These are phyloP conservation scores for Austropuccinia psidii DNA, from an alignment of 1,284 basidiomycete species.

Conservation along the genomic window DNA sequence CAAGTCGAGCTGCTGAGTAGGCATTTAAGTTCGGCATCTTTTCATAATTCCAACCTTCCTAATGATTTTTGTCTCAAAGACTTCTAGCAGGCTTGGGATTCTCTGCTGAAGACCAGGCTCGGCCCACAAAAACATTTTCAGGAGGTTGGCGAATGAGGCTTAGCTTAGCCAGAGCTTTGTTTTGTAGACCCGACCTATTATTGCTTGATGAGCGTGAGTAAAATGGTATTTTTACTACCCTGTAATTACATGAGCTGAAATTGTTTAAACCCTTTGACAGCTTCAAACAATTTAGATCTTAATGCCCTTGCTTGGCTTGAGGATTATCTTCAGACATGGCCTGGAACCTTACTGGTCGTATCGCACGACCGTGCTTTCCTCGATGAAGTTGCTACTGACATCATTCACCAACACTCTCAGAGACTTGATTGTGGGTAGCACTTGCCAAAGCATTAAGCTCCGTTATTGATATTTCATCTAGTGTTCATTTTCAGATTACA, in stretches of 20 bases:
- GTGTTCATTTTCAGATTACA: slow-evolving; percentile 48
- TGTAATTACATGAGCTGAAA: not conserved
- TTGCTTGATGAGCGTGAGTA: slow-evolving; percentile 66
- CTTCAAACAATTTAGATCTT: slow-evolving; percentile 83
- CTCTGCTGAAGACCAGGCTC: slow-evolving; percentile 11
- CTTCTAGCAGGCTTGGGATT: slow-evolving; percentile 18
- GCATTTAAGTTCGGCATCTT: slow-evolving; percentile 48
- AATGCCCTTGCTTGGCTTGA: slow-evolving; percentile 70
- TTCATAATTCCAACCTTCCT: slow-evolving; percentile 73
- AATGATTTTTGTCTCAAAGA: slow-evolving; percentile 61
- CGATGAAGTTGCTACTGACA: slow-evolving; percentile 68
- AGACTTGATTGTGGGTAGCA: slow-evolving; percentile 72
- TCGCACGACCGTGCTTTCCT: slow-evolving; percentile 98
- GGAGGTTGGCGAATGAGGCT: slow-evolving; percentile 77
- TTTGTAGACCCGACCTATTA: slow-evolving; percentile 77
- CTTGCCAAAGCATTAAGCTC: slow-evolving; percentile 38
- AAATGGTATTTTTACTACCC: too few species aligned
- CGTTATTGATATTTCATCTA: slow-evolving; percentile 27
- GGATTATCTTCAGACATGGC: slow-evolving; percentile 96
- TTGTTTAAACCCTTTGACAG: slow-evolving; percentile 47
- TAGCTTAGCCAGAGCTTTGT: slow-evolving; percentile 64
- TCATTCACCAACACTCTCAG: slow-evolving; percentile 91
- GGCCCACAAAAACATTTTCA: slow-evolving; percentile 66
- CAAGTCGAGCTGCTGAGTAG: slow-evolving; percentile 79
- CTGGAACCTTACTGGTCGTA: slow-evolving; percentile 86